Evolutionary conservation across 129 eudicot genomes (phyloP).

Genomic region (Arctium minus): DNA sequence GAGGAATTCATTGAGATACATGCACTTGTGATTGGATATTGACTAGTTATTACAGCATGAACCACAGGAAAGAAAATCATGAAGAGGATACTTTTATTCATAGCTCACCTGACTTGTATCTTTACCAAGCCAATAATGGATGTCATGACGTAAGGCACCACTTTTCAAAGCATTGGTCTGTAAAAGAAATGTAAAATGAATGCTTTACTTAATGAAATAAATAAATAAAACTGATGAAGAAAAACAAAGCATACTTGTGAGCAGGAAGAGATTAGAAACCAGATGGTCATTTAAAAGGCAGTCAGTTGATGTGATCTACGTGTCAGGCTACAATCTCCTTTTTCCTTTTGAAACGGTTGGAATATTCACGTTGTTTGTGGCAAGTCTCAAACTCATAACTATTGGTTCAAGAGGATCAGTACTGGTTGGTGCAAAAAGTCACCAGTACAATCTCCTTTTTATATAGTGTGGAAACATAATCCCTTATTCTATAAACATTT

Average conservation of each 20-base stretch:
- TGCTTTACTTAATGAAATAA: background rate
- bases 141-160: slow-evolving; percentile 61
- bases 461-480: background rate
- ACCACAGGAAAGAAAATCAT: background rate
- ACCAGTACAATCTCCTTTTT: background rate
- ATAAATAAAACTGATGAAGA: background rate
- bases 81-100: background rate
- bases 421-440: background rate
- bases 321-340: background rate
- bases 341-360: background rate
- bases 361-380: background rate
- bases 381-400: background rate
- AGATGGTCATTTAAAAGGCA: background rate
- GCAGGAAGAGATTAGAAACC: background rate
- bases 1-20: background rate
- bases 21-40: background rate
- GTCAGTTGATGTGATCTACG: background rate
- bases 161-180: slow-evolving; percentile 73
- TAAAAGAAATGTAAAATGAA: slow-evolving; percentile 23
- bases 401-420: background rate
- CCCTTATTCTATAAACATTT: background rate
- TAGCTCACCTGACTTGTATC: slow-evolving; percentile 69
- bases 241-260: background rate
- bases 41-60: background rate
- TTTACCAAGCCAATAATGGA: slow-evolving; percentile 83